These are phyloP conservation scores for Phytopythium boreale DNA, from an alignment of 352 stramenopile species.

Conservation along the genomic window DNA sequence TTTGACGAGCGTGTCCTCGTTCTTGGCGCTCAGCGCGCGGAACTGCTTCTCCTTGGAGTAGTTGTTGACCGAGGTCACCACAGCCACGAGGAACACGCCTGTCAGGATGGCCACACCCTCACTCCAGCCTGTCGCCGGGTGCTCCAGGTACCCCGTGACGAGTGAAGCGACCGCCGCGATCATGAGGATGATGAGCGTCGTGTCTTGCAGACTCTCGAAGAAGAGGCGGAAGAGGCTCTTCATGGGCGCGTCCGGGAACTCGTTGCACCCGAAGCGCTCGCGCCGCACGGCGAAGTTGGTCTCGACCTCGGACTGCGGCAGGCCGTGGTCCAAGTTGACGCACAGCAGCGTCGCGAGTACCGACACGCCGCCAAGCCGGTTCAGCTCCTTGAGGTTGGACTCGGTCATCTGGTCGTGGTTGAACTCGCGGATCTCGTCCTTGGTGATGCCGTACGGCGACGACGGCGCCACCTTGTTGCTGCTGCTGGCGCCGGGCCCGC, in stretches of 20 bases:
- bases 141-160: slow-evolving; percentile 74
- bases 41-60: slow-evolving; percentile 95
- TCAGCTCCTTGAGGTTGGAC: slow-evolving; percentile 57
- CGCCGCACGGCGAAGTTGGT: slow-evolving; percentile 45
- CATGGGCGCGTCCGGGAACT: slow-evolving; percentile 75
- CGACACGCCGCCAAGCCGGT: slow-evolving; percentile 52
- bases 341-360: slow-evolving; percentile 59
- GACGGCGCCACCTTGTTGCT: slow-evolving; percentile 66
- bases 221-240: slow-evolving; percentile 81
- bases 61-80: slow-evolving; percentile 95
- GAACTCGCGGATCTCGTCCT: slow-evolving; percentile 59
- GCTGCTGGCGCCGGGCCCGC: slow-evolving; percentile 14
- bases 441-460: slow-evolving; percentile 68
- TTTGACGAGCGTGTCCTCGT: slow-evolving; percentile 86
- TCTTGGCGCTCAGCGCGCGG: slow-evolving; percentile 78
- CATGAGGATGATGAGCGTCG: slow-evolving; percentile 89
- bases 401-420: slow-evolving; percentile 85
- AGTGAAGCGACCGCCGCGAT: slow-evolving; percentile 84
- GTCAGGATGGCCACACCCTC: slow-evolving; percentile 94
- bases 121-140: slow-evolving; percentile 88
- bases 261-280: slow-evolving; percentile 58
- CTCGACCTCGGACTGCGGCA: slow-evolving; percentile 60
- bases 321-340: slow-evolving; percentile 63
- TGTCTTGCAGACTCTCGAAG: slow-evolving; percentile 87
- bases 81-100: slow-evolving; percentile 91